These are phyloP conservation scores for Polymyxa betae DNA, from an alignment of 208 protist genomes.

Conservation along the genomic window DNA sequence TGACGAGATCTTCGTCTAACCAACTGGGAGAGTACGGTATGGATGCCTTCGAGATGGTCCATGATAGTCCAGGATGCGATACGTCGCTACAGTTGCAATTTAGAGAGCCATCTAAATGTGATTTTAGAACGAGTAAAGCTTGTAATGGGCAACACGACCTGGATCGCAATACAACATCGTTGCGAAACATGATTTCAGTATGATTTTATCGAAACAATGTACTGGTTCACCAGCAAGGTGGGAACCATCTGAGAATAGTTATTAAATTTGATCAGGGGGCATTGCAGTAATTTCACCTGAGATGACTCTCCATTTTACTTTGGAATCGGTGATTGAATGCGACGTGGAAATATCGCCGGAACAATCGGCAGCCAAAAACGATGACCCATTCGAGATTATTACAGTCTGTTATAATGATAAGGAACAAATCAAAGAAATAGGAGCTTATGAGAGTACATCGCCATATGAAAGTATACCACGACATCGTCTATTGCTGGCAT, in stretches of 20 bases:
- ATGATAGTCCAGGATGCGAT: neutral
- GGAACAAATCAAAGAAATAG: neutral
- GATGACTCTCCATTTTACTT: neutral
- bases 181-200: conserved; percentile 31
- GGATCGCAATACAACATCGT: conserved; percentile 18
- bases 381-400: neutral
- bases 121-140: neutral
- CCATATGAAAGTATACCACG: neutral
- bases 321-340: neutral
- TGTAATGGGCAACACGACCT: neutral
- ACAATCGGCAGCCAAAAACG: neutral
- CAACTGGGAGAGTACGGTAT: neutral
- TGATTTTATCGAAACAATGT: neutral
- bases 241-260: neutral
- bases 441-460: neutral
- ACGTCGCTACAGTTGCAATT: conserved; percentile 3
- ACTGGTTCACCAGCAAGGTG: neutral
- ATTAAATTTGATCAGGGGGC: neutral
- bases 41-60: neutral
- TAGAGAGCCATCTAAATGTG: neutral
- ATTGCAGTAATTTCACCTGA: neutral
- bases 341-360: neutral
- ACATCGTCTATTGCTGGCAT: neutral
- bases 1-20: neutral
- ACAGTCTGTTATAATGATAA: neutral